Conservation (phyloP, 2,329 filamentous ascomycete species). For the Colletotrichum neosansevieriae region DNA sequence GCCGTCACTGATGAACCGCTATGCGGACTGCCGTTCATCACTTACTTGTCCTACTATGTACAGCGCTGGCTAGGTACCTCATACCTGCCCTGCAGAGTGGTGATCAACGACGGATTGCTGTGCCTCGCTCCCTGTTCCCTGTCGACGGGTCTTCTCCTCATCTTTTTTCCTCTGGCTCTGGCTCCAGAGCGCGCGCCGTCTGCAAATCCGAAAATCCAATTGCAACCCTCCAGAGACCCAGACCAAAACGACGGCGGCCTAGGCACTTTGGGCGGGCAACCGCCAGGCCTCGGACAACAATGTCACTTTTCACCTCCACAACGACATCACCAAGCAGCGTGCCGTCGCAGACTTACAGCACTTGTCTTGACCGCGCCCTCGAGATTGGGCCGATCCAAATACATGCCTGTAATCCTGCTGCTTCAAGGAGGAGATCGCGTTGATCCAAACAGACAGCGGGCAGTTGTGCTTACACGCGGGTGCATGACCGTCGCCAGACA, state of each 20-base stretch:
- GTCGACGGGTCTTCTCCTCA: conserved; percentile 17
- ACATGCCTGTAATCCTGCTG: neutral
- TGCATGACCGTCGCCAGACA: neutral
- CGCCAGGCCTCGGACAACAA: neutral
- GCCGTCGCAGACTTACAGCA: neutral
- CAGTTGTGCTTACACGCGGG: neutral
- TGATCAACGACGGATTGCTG: conserved; percentile 13
- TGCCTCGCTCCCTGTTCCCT: conserved; percentile 21
- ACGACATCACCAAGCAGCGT: conserved; percentile 13
- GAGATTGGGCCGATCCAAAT: neutral
- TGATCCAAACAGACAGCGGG: conserved; percentile 6
- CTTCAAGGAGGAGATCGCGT: conserved; percentile 10
- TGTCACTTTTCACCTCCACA: conserved; percentile 9
- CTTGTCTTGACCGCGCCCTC: neutral
- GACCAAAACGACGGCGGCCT: neutral
- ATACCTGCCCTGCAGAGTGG: neutral
- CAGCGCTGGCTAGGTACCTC: neutral
- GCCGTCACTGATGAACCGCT: neutral
- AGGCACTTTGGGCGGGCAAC: neutral
- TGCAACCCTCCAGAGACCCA: neutral
- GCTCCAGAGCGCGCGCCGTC: neutral
- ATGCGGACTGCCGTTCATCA: neutral
- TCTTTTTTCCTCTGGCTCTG: neutral
- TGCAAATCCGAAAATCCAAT: conserved; percentile 20
- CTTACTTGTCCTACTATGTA: too few species aligned